A percentile compares a stretch with the other conserved stretches of the same genome.
Conservation (phyloP, 441 rosid species). For the Populus trichocarpa region DNA sequence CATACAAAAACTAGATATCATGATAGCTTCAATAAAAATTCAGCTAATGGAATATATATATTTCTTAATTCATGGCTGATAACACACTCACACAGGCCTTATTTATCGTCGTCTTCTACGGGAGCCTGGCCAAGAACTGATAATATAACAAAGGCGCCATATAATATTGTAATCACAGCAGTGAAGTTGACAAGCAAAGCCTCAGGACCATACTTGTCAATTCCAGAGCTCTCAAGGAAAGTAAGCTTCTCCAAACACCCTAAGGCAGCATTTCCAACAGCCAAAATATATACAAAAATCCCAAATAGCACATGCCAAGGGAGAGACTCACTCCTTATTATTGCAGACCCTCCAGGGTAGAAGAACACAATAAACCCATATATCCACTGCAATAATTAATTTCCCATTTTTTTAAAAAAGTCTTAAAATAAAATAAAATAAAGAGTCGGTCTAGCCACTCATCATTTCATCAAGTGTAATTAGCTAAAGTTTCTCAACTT, state of each 20-base stretch:
- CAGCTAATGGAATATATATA: neutral
- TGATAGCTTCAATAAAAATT: neutral
- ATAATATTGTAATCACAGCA: slow-evolving; percentile 59
- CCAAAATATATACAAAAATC: slow-evolving; percentile 48
- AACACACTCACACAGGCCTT: neutral
- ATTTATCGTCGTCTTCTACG: slow-evolving; percentile 38
- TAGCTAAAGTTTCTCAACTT: no score
- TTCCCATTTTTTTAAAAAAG: neutral
- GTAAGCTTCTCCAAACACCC: slow-evolving; percentile 91
- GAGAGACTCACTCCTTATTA: slow-evolving; percentile 45
- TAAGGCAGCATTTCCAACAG: slow-evolving; percentile 56
- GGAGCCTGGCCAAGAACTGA: slow-evolving; percentile 43
- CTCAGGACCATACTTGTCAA: slow-evolving; percentile 64
- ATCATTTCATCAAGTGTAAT: no score
- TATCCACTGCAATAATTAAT: slow-evolving; percentile 62
- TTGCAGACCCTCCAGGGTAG: slow-evolving; percentile 61
- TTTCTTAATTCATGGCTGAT: no score
- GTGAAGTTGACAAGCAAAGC: slow-evolving; percentile 85
- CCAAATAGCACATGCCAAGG: slow-evolving; percentile 89
- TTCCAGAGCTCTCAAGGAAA: slow-evolving; percentile 69
- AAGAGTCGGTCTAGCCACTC: no score
- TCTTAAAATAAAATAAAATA: neutral
- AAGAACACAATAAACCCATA: slow-evolving; percentile 75
- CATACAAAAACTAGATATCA: neutral
- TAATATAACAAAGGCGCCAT: slow-evolving; percentile 61